Percentiles rank a stretch among this genome's conserved stretches.
Conservation (phyloP, 441 rosid genomes). For the Raphanus hybrid region DNA sequence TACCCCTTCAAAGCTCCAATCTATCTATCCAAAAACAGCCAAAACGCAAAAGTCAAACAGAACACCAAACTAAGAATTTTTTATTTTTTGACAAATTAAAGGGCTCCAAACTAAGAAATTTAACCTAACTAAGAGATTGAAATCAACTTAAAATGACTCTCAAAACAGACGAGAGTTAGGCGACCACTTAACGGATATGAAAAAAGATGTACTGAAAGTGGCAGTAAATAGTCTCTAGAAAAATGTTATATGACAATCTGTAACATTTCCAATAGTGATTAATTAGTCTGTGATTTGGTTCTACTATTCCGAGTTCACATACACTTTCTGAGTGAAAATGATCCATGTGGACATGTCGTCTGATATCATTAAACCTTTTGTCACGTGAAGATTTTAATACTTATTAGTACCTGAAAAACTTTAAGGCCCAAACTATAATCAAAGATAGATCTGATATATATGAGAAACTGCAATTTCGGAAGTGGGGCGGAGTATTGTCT, state of each 20-base stretch:
- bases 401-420: neutral
- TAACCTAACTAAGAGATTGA: neutral
- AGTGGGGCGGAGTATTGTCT: slow-evolving; percentile 16
- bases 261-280: neutral
- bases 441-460: neutral
- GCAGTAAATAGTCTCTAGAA: neutral
- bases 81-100: too few species aligned
- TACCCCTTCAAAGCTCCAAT: neutral
- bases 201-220: neutral
- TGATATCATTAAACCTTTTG: neutral
- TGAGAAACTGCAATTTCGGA: neutral
- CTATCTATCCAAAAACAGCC: slow-evolving; percentile 21
- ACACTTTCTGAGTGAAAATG: neutral
- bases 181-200: neutral
- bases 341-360: slow-evolving; percentile 8
- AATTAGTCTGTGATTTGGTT: neutral
- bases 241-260: neutral
- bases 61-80: slow-evolving; percentile 23
- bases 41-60: slow-evolving; percentile 25
- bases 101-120: too few species aligned
- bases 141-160: neutral
- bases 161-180: slow-evolving; percentile 3
- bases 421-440: neutral
- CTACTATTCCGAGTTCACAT: neutral
- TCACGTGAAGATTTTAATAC: neutral